Evolutionary conservation across 805 yeast genomes (phyloP).

Genomic region (Candida ovalis): DNA sequence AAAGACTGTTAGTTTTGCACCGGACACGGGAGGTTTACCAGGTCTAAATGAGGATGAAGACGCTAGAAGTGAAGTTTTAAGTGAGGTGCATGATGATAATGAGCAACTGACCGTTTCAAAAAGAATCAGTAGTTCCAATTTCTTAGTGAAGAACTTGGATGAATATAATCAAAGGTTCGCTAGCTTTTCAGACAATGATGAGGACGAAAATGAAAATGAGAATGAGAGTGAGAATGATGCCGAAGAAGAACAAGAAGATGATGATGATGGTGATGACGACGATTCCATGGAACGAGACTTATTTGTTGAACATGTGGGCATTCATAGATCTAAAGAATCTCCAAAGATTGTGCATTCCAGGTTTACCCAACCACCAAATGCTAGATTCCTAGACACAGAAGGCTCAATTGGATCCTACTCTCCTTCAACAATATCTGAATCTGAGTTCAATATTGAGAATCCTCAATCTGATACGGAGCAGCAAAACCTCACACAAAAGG

Average conservation of each 20-base stretch:
- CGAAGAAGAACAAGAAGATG: too few species aligned
- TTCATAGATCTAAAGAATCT: background rate
- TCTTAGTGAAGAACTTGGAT: conserved; percentile 32
- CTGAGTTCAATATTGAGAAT: conserved; percentile 4
- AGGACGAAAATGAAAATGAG: conserved; percentile 8
- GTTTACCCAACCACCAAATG: conserved; percentile 13
- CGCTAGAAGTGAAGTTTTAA: conserved; percentile 36
- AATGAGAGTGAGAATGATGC: too few species aligned
- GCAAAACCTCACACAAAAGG: conserved; percentile 26
- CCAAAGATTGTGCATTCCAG: background rate
- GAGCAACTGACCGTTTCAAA: conserved; percentile 19
- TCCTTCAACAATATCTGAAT: conserved; percentile 19
- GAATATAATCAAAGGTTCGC: conserved; percentile 21
- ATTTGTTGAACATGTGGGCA: background rate
- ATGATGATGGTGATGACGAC: conserved; percentile 5
- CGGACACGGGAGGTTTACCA: conserved; percentile 10
- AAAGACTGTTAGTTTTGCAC: conserved; percentile 31
- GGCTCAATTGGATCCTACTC: conserved; percentile 29
- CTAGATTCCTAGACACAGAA: conserved; percentile 15
- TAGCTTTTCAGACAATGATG: conserved; percentile 14
- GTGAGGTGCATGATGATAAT: conserved; percentile 37
- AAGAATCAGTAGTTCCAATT: conserved; percentile 27
- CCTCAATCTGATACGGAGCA: conserved; percentile 21
- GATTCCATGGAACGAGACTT: background rate
- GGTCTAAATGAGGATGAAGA: conserved; percentile 31